Evolutionary conservation across 257 asterid species (phyloP), one percentile per base, ranked within the genome.

Genomic region (Nicotiana knightiana): DNA sequence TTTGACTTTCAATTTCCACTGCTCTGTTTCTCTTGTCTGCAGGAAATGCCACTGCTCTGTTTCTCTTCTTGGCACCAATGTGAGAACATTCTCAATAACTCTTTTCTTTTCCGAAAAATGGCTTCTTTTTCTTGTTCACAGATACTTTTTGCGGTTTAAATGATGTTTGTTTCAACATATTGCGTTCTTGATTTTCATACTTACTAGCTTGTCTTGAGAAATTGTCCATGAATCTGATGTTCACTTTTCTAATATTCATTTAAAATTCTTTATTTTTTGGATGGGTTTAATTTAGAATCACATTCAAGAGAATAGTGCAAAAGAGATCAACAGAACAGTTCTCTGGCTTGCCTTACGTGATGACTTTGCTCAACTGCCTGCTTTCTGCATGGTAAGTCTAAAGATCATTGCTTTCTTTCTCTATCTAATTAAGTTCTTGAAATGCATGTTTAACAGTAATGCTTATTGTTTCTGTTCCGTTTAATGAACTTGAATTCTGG

Each of bases 321-420:
- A 89, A 87, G 1, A 86, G 82, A 83, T 89, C 93, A 2, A 90
- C 96, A 1, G 97, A 93, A 85, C 91, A 92, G 76, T 95, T 95
- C 77, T 95, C 99, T 21, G 98, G 97, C 37, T 79, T 93, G 18
- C 99, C 99, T 21, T 95, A 95, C 71, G 89, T 87, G 68, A 92
- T 95, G 98, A 90, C 99, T 68, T 67, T 92, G 86, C 95, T 91
- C 89, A 95, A 93, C 87, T 93, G 98, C 92, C 87, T 95, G 87
- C 93, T 95, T 21, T 92, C 97, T 53, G 90, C 91, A 15, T 93
- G 98, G 99, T 95, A 32, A 16, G 81, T 64, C 28, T 75, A 17
- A 32, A 26, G 10, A 46, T n/a, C 24, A 46, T 24, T 2, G 51
- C 11, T 43, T 21, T 71, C 5, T 39, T 67, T 67, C 1, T 66